Evolutionary conservation across 73 alveolate species (phyloP), one percentile per base, ranked within the genome.

Genomic region (Durusdinium trenchii): DNA sequence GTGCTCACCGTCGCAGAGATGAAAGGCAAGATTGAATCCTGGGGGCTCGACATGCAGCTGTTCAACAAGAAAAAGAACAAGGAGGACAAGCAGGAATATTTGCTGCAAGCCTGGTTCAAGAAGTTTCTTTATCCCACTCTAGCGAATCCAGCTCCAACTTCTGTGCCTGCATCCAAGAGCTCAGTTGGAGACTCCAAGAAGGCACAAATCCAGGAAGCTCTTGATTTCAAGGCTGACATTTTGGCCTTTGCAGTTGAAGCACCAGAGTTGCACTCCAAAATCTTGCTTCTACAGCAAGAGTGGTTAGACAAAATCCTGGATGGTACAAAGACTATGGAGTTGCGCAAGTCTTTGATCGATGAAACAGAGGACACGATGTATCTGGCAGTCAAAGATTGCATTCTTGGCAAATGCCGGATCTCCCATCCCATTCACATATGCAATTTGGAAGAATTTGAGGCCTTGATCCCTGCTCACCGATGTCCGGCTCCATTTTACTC

Each of bases 391-490:
- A 71, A 71, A 36, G 84, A 71, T 38, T 36, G 52, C 52, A 71
- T 71, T 71, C 9, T 35, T 6, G 84, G 52, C 6, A 71, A 71
- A 38, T 71, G 84, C 51, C 30, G 32, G 36, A 71, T 71, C 38
- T 71, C 84, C 10, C 42, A 71, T 43, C 86, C 86, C 2, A 42
- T 76, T 40, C 61, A 76, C 12, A 40, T 76, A 3, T 76, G 61
- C 86, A 76, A 76, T 60, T 5, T 76, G 36, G 86, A 76, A 20
- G 86, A 76, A 60, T 76, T 12, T 20, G 86, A 76, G 86, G 6
- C 57, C 86, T 20, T 76, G 62, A 9, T 14, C 6, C 38, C 30
- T 9, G 86, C 86, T 9, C 86, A 76, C 61, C 38, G 45, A 3
- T 76, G 86, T 60, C 36, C 86, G 26, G 61, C 45, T 6, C 86